A percentile compares a stretch with the other conserved stretches of the same genome.
Conservation (phyloP, 2,329 filamentous ascomycete genomes). For the Colletotrichum gigasporum region DNA sequence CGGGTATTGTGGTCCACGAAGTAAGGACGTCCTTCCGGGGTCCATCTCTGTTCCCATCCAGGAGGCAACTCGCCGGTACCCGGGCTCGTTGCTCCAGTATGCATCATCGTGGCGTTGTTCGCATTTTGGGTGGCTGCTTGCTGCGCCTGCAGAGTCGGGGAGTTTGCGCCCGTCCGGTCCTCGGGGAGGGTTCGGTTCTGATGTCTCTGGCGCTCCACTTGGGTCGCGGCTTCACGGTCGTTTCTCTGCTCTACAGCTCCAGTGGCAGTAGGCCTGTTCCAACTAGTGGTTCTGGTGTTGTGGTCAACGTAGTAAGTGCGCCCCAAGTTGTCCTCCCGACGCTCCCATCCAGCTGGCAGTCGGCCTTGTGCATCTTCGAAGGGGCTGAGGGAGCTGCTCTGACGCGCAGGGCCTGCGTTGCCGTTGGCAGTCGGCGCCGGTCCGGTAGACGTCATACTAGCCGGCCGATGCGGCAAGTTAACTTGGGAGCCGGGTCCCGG, state of each 20-base stretch:
- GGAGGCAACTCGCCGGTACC: slow-evolving; percentile 94
- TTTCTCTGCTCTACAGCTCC: slow-evolving; percentile 80
- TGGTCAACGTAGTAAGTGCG: slow-evolving; percentile 99
- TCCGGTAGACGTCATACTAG: slow-evolving; percentile 51
- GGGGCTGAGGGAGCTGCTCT: slow-evolving; percentile 72
- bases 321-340: slow-evolving; percentile 92
- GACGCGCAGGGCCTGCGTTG: slow-evolving; percentile 40
- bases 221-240: slow-evolving; percentile 88
- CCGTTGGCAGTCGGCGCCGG: slow-evolving; percentile 44
- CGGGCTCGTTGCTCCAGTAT: slow-evolving; percentile 92
- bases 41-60: slow-evolving; percentile 96
- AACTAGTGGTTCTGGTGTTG: slow-evolving; percentile 95
- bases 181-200: slow-evolving; percentile 96
- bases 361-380: slow-evolving; percentile 97
- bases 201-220: slow-evolving; percentile 91
- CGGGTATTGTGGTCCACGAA: slow-evolving; percentile 99
- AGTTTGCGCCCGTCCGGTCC: slow-evolving; percentile 92
- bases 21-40: slow-evolving; percentile 92
- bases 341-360: slow-evolving; percentile 93
- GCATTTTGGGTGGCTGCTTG: slow-evolving; percentile 49
- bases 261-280: slow-evolving; percentile 87
- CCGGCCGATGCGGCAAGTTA: slow-evolving; percentile 55
- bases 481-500: slow-evolving; percentile 50
- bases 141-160: slow-evolving; percentile 76
- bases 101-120: slow-evolving; percentile 85